Percentiles rank a stretch among this genome's conserved stretches.
phyloP scores from a whole-genome alignment of 2,329 filamentous ascomycete genomes.

The Phialophora verrucosa region DNA sequence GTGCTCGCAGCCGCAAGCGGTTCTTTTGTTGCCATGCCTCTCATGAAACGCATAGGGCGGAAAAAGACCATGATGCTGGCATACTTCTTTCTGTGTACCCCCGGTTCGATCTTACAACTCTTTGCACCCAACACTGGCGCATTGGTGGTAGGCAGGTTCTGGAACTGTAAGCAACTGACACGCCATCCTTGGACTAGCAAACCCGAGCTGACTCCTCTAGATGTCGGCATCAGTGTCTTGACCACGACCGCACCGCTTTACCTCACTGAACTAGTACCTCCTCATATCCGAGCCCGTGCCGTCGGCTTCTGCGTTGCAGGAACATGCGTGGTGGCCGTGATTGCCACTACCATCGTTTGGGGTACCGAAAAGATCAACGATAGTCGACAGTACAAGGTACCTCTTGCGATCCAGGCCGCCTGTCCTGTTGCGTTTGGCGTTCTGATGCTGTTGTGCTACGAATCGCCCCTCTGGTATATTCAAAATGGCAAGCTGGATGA shows the following conservation, averaged over 20 bases:
- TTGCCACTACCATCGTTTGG: constrained; percentile 46
- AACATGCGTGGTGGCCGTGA: constrained; percentile 42
- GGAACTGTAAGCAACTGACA: constrained; percentile 44
- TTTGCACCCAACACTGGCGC: constrained; percentile 60
- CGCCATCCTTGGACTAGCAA: constrained; percentile 35
- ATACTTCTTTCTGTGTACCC: constrained; percentile 43
- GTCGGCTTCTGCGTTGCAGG: constrained; percentile 34
- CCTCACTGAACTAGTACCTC: constrained; percentile 60
- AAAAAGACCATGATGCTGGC: constrained; percentile 46
- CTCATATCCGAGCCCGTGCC: constrained; percentile 45
- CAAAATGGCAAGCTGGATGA: constrained; percentile 57
- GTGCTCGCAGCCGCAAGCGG: constrained; percentile 38
- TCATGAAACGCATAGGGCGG: constrained; percentile 45
- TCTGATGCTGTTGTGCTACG: constrained; percentile 49
- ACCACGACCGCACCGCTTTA: constrained; percentile 62
- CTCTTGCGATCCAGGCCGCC: constrained; percentile 46
- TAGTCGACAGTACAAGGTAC: constrained; percentile 45
- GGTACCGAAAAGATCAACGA: constrained; percentile 41
- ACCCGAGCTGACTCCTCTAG: neutral
- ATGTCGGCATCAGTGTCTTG: constrained; percentile 55
- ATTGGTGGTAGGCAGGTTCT: constrained; percentile 59
- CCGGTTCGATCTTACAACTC: constrained; percentile 54
- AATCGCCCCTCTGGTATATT: constrained; percentile 62
- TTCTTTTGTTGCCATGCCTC: constrained; percentile 40
- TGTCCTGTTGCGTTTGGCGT: constrained; percentile 40